phyloP scores from a whole-genome alignment of 139 green algal genomes.

The Limnomonas spitsbergensis region DNA sequence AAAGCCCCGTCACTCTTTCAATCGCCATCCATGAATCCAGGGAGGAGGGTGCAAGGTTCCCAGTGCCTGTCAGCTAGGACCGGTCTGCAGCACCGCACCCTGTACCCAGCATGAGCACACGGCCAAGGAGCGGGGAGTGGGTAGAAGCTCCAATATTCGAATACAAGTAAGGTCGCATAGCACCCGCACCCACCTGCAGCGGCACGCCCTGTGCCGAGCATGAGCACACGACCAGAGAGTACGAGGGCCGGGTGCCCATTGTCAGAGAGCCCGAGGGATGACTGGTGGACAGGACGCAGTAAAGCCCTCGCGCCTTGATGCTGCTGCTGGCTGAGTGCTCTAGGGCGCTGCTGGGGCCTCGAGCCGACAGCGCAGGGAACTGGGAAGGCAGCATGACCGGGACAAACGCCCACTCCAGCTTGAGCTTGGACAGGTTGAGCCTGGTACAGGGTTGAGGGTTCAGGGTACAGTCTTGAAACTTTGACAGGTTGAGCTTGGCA shows the following conservation, averaged over 20 bases:
- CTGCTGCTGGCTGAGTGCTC: conserved; percentile 2
- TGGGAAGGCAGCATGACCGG: not conserved
- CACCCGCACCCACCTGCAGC: not conserved
- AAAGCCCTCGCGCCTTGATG: not conserved
- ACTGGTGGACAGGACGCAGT: not conserved
- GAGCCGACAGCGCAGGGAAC: not conserved
- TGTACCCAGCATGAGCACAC: not conserved
- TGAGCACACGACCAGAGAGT: not conserved
- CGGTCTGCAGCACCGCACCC: not conserved
- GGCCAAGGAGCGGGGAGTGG: not conserved
- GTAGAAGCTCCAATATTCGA: too few relatives aligned
- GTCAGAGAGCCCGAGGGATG: not conserved
- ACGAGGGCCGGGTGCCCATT: not conserved
- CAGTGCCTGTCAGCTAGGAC: too few relatives aligned
- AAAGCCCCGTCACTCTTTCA: too few relatives aligned
- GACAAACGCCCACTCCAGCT: not conserved
- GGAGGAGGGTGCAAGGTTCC: too few relatives aligned
- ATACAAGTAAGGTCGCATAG: too few relatives aligned
- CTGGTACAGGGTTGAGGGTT: conserved; percentile 5
- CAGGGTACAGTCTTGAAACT: not conserved
- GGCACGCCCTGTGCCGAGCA: not conserved
- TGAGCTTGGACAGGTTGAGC: not conserved
- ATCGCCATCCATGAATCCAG: too few relatives aligned
- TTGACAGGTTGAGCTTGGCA: too few relatives aligned
- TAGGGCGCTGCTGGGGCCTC: not conserved